Percentiles rank a stretch among this genome's conserved stretches.
Evolutionary conservation across 371 early-diverging fungal species (phyloP).

Genomic region (Mucor circinelloides): DNA sequence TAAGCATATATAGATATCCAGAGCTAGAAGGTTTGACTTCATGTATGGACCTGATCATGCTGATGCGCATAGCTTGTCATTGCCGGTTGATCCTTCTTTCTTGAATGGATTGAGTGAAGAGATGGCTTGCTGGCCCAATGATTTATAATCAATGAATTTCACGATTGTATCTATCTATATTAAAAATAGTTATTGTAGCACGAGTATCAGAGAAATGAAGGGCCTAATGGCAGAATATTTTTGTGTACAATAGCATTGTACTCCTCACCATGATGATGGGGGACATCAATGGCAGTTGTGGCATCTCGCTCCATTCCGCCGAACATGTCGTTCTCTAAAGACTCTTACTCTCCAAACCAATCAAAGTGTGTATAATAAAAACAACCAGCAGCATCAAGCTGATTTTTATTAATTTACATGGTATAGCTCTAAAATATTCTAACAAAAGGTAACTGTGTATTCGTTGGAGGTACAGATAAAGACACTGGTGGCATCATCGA

Average conservation of each 20-base stretch:
- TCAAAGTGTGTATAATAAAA: background rate
- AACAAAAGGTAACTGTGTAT: constrained; percentile 53
- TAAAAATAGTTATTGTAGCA: background rate
- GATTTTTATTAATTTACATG: background rate
- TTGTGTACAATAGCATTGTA: background rate
- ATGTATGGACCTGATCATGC: no score
- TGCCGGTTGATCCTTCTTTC: no score
- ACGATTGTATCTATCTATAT: background rate
- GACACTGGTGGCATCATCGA: constrained; percentile 52
- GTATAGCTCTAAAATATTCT: background rate
- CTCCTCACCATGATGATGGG: background rate
- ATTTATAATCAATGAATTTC: no score
- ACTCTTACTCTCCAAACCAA: no score
- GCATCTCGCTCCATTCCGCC: no score
- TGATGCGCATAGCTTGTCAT: no score
- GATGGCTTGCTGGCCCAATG: no score
- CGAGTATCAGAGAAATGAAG: background rate
- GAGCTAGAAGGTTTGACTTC: no score
- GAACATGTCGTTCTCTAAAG: no score
- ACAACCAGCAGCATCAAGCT: constrained; percentile 10
- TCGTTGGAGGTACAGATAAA: constrained; percentile 37
- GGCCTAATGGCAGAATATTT: background rate
- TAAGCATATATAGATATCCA: no score
- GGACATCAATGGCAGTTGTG: no score
- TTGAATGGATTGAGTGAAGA: no score